A percentile compares a stretch with the other conserved stretches of the same genome.
These are phyloP conservation scores for Leccinum olivaceopallidum DNA, from an alignment of 768 basidiomycete genomes.

Conservation along the genomic window DNA sequence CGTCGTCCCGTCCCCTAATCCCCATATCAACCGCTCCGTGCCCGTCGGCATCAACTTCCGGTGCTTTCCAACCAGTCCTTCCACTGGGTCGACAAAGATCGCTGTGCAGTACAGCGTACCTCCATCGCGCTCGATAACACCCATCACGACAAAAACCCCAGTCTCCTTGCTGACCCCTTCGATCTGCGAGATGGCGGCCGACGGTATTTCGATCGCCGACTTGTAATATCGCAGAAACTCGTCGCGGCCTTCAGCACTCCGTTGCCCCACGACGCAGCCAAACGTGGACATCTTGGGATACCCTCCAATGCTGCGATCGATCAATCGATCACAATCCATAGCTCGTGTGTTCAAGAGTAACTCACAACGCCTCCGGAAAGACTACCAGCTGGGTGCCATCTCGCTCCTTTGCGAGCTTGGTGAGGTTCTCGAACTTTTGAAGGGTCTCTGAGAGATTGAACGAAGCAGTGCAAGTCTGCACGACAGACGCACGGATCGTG, in stretches of 20 bases:
- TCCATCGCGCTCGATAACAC: constrained; percentile 39
- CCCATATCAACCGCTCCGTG: constrained; percentile 62
- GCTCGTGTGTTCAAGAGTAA: not conserved
- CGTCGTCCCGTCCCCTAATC: constrained; percentile 55
- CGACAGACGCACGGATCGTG: constrained; percentile 49
- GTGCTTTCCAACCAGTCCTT: constrained; percentile 60
- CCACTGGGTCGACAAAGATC: constrained; percentile 52
- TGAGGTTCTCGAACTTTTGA: constrained; percentile 47
- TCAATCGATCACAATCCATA: not conserved
- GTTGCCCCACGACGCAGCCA: constrained; percentile 47
- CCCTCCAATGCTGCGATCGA: constrained; percentile 47
- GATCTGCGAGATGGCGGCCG: constrained; percentile 46
- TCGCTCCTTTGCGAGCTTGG: constrained; percentile 45
- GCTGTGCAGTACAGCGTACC: constrained; percentile 49
- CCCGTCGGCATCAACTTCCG: constrained; percentile 67
- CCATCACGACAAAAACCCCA: constrained; percentile 57
- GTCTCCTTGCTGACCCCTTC: constrained; percentile 49
- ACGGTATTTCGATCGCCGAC: constrained; percentile 59
- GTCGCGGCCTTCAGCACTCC: constrained; percentile 51
- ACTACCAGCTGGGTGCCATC: constrained; percentile 51
- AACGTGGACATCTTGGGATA: constrained; percentile 58
- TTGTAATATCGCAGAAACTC: constrained; percentile 56
- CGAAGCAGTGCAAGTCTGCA: constrained; percentile 49
- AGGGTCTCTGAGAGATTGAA: constrained; percentile 49
- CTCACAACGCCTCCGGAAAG: constrained; percentile 61